Evolutionary conservation across 1,284 basidiomycete species (phyloP).

Genomic region (Trichosporon faecale): DNA sequence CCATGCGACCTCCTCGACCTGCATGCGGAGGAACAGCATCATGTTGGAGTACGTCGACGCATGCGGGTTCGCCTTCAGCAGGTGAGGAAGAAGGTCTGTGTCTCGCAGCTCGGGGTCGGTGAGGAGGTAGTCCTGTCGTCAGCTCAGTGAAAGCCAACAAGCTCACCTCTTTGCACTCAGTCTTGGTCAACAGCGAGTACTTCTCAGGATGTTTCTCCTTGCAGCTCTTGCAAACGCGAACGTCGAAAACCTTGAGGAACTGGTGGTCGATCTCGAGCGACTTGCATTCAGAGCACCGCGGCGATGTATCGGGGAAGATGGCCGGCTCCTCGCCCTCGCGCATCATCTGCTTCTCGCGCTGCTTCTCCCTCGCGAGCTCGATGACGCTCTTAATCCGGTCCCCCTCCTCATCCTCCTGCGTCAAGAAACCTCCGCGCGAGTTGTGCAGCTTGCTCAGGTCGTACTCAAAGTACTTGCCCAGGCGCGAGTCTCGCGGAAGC

Average conservation of each 20-base stretch:
- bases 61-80: constrained; percentile 94
- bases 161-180: constrained; percentile 88
- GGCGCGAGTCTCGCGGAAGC: constrained; percentile 43
- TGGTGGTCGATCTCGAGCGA: constrained; percentile 80
- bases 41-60: constrained; percentile 96
- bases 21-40: constrained; percentile 95
- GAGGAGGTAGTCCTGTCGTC: constrained; percentile 73
- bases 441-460: constrained; percentile 93
- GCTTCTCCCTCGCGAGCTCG: constrained; percentile 67
- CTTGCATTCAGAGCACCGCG: constrained; percentile 76
- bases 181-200: constrained; percentile 95
- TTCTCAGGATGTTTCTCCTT: constrained; percentile 84
- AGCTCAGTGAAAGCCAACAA: not conserved
- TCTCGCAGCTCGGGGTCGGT: constrained; percentile 91
- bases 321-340: constrained; percentile 71
- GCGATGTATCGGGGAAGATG: constrained; percentile 62
- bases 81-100: constrained; percentile 84
- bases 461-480: constrained; percentile 84
- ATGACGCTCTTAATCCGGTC: constrained; percentile 60
- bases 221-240: constrained; percentile 82
- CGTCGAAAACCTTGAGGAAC: constrained; percentile 72
- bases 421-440: constrained; percentile 81
- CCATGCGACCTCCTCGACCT: constrained; percentile 96
- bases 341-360: constrained; percentile 64
- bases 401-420: constrained; percentile 58